Evolutionary conservation across 306 rosid genomes (phyloP), one percentile per base, ranked within the genome.

Genomic region (Prunus mongolica): DNA sequence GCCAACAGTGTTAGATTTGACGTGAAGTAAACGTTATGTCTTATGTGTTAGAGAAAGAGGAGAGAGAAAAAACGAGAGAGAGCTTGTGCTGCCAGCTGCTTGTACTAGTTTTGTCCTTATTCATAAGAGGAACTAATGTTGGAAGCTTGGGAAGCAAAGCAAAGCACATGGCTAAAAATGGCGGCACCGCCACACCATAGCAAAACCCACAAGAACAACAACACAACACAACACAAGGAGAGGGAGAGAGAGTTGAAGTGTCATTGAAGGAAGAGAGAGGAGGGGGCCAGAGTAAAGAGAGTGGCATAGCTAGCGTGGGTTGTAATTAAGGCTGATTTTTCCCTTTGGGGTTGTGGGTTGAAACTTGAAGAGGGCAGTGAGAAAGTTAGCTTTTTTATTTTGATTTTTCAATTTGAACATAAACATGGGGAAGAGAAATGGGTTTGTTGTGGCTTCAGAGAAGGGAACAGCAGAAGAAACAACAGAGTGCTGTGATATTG

Each of bases 91-190:
- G 57, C 77, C 83, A 55, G 61, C 63, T 70, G 52, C 50, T 30
- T 38, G 75, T 65, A 44, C 20, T 70, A 47, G 72, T 25, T 61
- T 81, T 77, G 85, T 76, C 85, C 58, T 64, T 72, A 65, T 76
- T 32, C 46, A 19, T 19, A 72, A 27, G 66, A 49, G 79, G 85
- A 77, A 72, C 76, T 61, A 77, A 77, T 77, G 82, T 82, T 82
- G 81, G 79, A 67, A 25, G 78, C 85, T 72, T 54, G 76, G 85
- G 85, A 50, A 58, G 82, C 76, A 82, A 77, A 57, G 55, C 22
- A n/a, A 65, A 52, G 57, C 78, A 41, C 70, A 73, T 79, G 83
- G 83, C 74, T 66, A 65, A 47, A 79, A 79, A 66, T 54, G 83
- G 78, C 83, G 79, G 83, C 78, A 76, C 81, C 46, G 71, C 81